A percentile compares a stretch with the other conserved stretches of the same genome.
Conservation (phyloP, 2,329 filamentous ascomycete genomes). For the Penicillium sp. region DNA sequence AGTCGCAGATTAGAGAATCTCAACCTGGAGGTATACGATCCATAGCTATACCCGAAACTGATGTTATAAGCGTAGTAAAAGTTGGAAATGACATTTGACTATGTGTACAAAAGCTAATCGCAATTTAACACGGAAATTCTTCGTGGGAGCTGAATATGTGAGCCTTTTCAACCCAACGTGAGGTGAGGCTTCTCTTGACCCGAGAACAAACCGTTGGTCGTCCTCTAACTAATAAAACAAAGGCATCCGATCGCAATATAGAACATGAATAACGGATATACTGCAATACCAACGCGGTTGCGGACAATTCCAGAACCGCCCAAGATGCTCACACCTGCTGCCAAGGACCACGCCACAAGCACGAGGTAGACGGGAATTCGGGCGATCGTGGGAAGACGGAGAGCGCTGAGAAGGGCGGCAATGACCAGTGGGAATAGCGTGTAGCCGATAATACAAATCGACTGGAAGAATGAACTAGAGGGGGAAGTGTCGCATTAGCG, state of each 20-base stretch:
- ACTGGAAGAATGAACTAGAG: conserved; percentile 93
- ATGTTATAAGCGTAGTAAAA: neutral
- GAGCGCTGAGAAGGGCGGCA: conserved; percentile 83
- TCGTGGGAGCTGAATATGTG: neutral
- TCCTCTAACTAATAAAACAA: conserved; percentile 86
- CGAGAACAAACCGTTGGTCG: conserved; percentile 4
- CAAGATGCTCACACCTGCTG: conserved; percentile 92
- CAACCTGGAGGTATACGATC: too few species aligned
- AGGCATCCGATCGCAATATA: conserved; percentile 91
- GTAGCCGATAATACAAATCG: conserved; percentile 96
- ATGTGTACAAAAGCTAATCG: conserved; percentile 3
- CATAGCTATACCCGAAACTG: too few species aligned
- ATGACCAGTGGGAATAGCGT: conserved; percentile 96
- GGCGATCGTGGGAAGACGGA: conserved; percentile 77
- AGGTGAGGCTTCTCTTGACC: neutral
- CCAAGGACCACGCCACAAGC: conserved; percentile 88
- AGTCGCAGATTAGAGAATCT: too few species aligned
- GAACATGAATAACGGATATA: conserved; percentile 94
- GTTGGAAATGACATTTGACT: neutral
- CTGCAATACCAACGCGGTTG: conserved; percentile 89
- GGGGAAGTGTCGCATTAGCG: conserved; percentile 20
- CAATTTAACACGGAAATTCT: neutral
- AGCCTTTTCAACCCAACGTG: conserved; percentile 1
- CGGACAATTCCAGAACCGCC: conserved; percentile 94
- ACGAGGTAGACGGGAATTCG: conserved; percentile 90